Evolutionary conservation across 1,284 basidiomycete species (phyloP).

Genomic region (Rhodotorula sp.): DNA sequence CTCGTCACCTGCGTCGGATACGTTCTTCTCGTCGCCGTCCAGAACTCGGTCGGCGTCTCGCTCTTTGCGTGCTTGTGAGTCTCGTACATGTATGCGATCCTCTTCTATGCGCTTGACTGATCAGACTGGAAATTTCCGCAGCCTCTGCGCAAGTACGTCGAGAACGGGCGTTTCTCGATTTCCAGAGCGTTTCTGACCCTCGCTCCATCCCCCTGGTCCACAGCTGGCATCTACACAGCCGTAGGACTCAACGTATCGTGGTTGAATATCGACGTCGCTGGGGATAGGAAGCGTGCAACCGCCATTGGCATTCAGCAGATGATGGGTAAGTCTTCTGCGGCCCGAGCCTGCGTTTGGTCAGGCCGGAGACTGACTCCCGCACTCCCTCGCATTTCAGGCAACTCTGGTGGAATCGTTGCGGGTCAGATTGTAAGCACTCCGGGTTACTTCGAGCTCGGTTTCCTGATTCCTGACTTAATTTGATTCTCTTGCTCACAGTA

Average conservation of each 20-base stretch:
- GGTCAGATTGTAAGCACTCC: neutral
- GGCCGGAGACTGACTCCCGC: neutral
- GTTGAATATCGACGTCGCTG: slow-evolving; percentile 6
- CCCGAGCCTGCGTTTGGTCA: no score
- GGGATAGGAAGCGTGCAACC: slow-evolving; percentile 7
- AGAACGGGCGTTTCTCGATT: neutral
- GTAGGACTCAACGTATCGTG: slow-evolving; percentile 16
- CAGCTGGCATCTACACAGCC: slow-evolving; percentile 4
- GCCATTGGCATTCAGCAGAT: slow-evolving; percentile 24
- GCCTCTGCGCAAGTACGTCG: slow-evolving; percentile 10
- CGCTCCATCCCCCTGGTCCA: no score
- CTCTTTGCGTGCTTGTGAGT: slow-evolving; percentile 22
- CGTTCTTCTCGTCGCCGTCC: slow-evolving; percentile 9
- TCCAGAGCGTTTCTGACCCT: neutral
- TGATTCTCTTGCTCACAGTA: neutral
- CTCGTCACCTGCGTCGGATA: slow-evolving; percentile 21
- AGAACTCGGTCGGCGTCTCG: neutral
- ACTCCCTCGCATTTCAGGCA: neutral
- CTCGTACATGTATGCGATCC: neutral
- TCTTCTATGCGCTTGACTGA: no score
- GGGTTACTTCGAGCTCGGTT: no score
- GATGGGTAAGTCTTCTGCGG: neutral
- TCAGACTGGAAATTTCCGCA: neutral
- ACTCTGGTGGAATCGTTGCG: no score
- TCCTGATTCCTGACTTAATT: neutral